These are phyloP conservation scores for Pythium scleroteichum DNA, from an alignment of 352 stramenopile genomes.

Conservation along the genomic window DNA sequence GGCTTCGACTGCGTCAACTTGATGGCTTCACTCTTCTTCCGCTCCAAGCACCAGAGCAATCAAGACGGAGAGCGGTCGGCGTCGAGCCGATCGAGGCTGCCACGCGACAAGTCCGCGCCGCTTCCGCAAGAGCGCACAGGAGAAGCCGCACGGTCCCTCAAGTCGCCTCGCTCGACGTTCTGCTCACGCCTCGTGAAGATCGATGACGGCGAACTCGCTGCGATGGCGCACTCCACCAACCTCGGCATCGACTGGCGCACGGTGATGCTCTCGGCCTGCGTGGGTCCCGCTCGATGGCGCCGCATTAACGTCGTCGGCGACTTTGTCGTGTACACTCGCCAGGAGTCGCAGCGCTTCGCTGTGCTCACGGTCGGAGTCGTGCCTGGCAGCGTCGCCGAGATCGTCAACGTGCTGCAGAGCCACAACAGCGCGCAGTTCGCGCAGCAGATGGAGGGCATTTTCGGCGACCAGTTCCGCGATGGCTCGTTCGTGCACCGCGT, in stretches of 20 bases:
- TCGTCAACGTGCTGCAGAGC: conserved; percentile 23
- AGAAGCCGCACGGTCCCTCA: neutral
- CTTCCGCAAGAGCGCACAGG: neutral
- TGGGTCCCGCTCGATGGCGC: conserved; percentile 11
- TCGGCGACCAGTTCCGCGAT: conserved; percentile 21
- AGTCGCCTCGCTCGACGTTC: conserved; percentile 7
- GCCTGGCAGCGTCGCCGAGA: conserved; percentile 20
- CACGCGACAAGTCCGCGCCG: neutral
- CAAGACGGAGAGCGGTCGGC: neutral
- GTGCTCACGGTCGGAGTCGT: conserved; percentile 20
- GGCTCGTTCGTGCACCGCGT: conserved; percentile 18
- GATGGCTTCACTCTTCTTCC: conserved; percentile 13
- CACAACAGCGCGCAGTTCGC: conserved; percentile 14
- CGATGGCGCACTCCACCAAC: conserved; percentile 13
- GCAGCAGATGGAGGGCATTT: conserved; percentile 19
- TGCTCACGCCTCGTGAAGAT: conserved; percentile 16
- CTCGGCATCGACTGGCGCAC: conserved; percentile 9
- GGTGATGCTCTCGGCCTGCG: conserved; percentile 12
- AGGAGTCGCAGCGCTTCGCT: conserved; percentile 10
- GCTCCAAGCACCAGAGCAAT: conserved; percentile 2
- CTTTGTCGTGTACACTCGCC: conserved; percentile 24
- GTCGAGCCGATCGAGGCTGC: neutral
- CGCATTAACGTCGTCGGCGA: neutral
- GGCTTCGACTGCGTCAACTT: neutral
- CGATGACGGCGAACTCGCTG: conserved; percentile 19